Base-by-base conservation (phyloP, 768 basidiomycete species). In the Hebeloma cylindrosporum region DNA sequence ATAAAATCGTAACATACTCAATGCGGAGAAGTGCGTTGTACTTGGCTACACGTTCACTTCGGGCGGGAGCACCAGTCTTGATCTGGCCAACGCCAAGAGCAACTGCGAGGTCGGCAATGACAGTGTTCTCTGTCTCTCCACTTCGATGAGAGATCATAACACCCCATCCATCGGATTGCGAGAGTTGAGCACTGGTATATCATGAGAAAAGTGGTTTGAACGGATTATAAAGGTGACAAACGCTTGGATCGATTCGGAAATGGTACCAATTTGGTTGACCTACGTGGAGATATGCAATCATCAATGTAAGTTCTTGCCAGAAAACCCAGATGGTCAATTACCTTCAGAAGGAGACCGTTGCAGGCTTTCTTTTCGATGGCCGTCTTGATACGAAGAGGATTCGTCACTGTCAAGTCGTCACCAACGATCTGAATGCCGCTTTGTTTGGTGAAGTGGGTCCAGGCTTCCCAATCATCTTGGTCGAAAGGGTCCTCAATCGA, bases 351-450 rank as follows among this genome's bases (percentile, higher is more conserved):
- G 29, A 99, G 80, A 64, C 92, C 96, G 62, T 98, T 98, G 83
- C 95, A 98, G 27, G 96, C 91, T 82, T 95, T 97, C 84, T 95
- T 96, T 75, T 97, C 90, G 53, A 98, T 96, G 58, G 96, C 96
- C 28, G 91, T 95, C 82, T 91, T 90, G 83, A 99, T 97, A 50
- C 96, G 85, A 51, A 83, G 69, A 30, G 93, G 90, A 81, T 99
- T 99, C 61, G 96, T 98, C 58, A 99, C 96, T 10, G 93, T 95
- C 73, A 99, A 70, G 66, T 99, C 96, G 60, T 98, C 95, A 59
- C 91, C 91, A 52, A 94, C 92, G 53, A 94, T 86, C 72, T 95
- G 93, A 65, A 94, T 86, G 17, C 78, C 77, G 60, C 83, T 78
- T 51, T 80, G 68, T 58, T 73, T 69, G 58, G 88, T 96, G 73